Evolutionary conservation across 371 early-diverging fungal species (phyloP), one percentile per base, ranked within the genome.

Genomic region (Vairimorpha necatrix): DNA sequence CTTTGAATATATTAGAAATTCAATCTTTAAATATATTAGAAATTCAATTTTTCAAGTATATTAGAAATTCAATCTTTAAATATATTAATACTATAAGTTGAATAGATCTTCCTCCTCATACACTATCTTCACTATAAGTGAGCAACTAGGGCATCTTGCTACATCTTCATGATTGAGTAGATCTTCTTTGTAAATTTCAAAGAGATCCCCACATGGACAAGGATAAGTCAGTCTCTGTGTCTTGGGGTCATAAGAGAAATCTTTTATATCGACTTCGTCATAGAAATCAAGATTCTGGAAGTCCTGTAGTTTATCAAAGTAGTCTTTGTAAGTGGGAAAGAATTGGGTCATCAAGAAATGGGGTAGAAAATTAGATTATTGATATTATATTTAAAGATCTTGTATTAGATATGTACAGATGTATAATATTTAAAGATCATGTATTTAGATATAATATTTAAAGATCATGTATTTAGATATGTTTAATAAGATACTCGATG

Each of bases 161-260:
- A 94, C 88, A 68, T 92, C 93, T 74, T 94, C 95, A 34, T 94
- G 94, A 77, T 91, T 90, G 50, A 82, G 80, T n/a, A 97, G 78
- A 47, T 95, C 92, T 54, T 92, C 92, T 87, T 89, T 11, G 75
- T 58, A 66, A 75, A 96, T 95, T 77, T 90, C 88, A 83, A 98
- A 98, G 46, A 88, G 88, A 87, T 98, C 98, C n/a, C 98, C 98
- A 85, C 98, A 98, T n/a, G 98, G 98, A 83, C 97, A 98, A 47
- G 98, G 98, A 85, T 94, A 98, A 54, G 88, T 88, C 86, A 92
- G 96, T 26, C 88, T 80, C 74, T 89, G 85, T 42, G 86, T 87
- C 58, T 91, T 92, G 76, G 90, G 90, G 77, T 93, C 90, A 80
- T 90, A 96, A 74, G 92, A 92, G 89, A 98, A 91, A 82, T 96